Evolutionary conservation across 2,329 filamentous ascomycete species (phyloP).

Genomic region (Ceratocystis albifundus): DNA sequence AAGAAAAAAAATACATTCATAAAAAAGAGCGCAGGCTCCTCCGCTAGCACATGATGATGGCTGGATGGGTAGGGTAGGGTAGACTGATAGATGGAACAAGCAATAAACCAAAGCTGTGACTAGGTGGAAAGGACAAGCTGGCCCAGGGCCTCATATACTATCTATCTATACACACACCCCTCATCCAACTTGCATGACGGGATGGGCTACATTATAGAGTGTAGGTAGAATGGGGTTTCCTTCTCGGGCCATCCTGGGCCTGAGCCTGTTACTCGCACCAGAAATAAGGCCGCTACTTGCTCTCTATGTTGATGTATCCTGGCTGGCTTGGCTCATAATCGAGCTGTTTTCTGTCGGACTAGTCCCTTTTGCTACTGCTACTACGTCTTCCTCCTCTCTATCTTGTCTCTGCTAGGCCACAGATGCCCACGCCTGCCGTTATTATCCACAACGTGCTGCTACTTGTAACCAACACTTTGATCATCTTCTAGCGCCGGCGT

Average conservation of each 20-base stretch:
- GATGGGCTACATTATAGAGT: not conserved
- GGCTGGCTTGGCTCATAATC: not conserved
- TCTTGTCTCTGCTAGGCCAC: not conserved
- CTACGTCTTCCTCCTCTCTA: not conserved
- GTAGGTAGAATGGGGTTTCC: not conserved
- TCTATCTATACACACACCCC: not conserved
- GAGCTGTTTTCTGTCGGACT: not conserved
- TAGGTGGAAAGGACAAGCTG: no score
- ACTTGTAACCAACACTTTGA: constrained; percentile 6
- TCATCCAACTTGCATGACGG: not conserved
- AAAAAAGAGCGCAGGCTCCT: not conserved
- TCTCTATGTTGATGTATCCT: not conserved
- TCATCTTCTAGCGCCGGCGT: not conserved
- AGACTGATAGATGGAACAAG: not conserved
- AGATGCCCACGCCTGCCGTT: not conserved
- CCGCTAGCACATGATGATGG: not conserved
- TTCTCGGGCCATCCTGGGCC: not conserved
- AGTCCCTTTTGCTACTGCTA: not conserved
- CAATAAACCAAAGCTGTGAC: not conserved
- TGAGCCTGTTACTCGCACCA: not conserved
- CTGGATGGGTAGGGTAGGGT: not conserved
- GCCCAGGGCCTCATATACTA: no score
- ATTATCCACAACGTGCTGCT: not conserved
- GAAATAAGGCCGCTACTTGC: not conserved
- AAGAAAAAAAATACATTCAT: not conserved